phyloP scores from a whole-genome alignment of 2,329 filamentous ascomycete genomes.

The Trichoderma citrinoviride region DNA sequence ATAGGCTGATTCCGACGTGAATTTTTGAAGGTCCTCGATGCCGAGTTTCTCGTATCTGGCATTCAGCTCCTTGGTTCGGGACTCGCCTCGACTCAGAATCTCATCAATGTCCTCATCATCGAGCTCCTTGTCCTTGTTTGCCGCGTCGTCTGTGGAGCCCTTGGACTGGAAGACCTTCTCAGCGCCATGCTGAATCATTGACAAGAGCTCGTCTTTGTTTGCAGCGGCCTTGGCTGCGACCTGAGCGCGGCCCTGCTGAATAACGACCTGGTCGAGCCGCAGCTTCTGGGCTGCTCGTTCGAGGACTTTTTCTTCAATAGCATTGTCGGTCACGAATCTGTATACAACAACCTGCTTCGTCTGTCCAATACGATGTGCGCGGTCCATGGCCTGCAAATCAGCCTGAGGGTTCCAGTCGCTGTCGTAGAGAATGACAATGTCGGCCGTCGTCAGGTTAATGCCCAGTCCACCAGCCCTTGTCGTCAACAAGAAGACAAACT shows the following conservation, averaged over 20 bases:
- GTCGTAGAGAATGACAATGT: slow-evolving; percentile 95
- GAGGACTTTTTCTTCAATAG: slow-evolving; percentile 96
- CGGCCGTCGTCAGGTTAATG: slow-evolving; percentile 92
- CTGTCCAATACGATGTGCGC: slow-evolving; percentile 96
- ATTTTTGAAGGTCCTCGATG: slow-evolving; percentile 95
- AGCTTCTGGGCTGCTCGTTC: slow-evolving; percentile 96
- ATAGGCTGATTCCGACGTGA: slow-evolving; percentile 94
- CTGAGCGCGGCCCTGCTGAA: slow-evolving; percentile 94
- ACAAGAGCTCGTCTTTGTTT: slow-evolving; percentile 92
- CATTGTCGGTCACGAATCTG: slow-evolving; percentile 94
- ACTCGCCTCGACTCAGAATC: slow-evolving; percentile 82
- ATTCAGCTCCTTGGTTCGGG: slow-evolving; percentile 84
- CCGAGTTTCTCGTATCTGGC: slow-evolving; percentile 95
- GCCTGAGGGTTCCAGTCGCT: slow-evolving; percentile 99
- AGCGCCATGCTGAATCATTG: slow-evolving; percentile 99
- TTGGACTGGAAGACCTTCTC: slow-evolving; percentile 84
- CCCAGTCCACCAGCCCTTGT: slow-evolving; percentile 93
- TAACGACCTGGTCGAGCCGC: slow-evolving; percentile 93
- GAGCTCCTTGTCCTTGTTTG: slow-evolving; percentile 60
- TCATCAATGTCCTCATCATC: slow-evolving; percentile 86
- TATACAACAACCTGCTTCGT: slow-evolving; percentile 98
- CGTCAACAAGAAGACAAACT: slow-evolving; percentile 93
- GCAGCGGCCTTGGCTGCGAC: slow-evolving; percentile 86
- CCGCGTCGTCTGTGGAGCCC: slow-evolving; percentile 59
- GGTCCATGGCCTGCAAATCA: slow-evolving; percentile 97